These are phyloP conservation scores for Talaromyces sp. DNA, from an alignment of 2,329 filamentous ascomycete genomes.

Conservation along the genomic window DNA sequence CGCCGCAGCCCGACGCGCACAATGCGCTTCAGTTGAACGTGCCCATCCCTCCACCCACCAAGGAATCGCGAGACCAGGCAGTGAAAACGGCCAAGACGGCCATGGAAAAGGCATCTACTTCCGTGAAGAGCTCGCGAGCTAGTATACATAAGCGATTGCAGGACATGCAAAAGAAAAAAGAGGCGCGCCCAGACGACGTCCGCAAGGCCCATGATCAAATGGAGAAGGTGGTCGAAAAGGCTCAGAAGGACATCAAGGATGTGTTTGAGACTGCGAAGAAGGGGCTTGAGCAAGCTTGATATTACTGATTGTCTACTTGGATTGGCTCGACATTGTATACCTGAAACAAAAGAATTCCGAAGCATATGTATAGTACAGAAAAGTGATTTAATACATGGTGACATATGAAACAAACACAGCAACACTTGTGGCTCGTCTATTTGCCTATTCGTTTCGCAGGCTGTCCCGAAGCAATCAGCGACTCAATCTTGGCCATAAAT, in stretches of 20 bases:
- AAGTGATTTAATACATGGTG: background rate
- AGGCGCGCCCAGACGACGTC: slow-evolving; percentile 41
- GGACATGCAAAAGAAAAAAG: slow-evolving; percentile 39
- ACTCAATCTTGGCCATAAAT: slow-evolving; percentile 35
- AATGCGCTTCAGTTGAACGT: slow-evolving; percentile 43
- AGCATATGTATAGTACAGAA: slow-evolving; percentile 17
- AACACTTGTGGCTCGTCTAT: background rate
- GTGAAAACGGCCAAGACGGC: slow-evolving; percentile 36
- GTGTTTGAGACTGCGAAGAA: slow-evolving; percentile 39
- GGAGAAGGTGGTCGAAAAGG: slow-evolving; percentile 44
- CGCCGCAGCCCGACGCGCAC: slow-evolving; percentile 37
- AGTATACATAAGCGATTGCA: slow-evolving; percentile 42
- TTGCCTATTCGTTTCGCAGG: slow-evolving; percentile 22
- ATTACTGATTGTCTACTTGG: background rate
- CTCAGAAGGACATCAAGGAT: slow-evolving; percentile 42
- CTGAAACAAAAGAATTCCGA: slow-evolving; percentile 1
- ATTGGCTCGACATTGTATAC: background rate
- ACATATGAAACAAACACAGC: background rate
- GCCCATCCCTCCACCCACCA: slow-evolving; percentile 42
- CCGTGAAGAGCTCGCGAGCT: slow-evolving; percentile 39
- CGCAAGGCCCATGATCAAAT: slow-evolving; percentile 43
- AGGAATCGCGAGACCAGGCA: slow-evolving; percentile 41
- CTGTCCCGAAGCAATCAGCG: slow-evolving; percentile 25
- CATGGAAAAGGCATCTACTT: slow-evolving; percentile 37
- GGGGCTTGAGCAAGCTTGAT: slow-evolving; percentile 29